Conservation (phyloP, 202 grass and related monocot genomes). For the Setaria italica region DNA sequence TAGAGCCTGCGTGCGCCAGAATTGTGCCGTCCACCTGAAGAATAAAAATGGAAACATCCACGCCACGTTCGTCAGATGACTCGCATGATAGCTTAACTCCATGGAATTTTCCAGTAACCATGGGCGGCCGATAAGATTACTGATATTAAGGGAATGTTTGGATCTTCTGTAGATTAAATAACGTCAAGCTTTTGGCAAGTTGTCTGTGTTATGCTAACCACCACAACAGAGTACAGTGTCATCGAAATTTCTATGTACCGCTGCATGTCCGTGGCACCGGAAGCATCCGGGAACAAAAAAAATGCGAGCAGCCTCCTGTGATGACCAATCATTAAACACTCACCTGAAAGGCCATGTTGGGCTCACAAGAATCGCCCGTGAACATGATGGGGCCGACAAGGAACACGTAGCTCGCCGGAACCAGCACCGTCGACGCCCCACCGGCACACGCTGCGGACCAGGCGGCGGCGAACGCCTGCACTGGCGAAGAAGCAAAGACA, state of each 20-base stretch:
- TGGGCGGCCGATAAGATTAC: neutral
- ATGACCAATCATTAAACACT: neutral
- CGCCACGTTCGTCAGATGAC: neutral
- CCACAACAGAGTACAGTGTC: neutral
- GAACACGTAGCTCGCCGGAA: constrained; percentile 53
- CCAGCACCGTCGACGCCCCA: constrained; percentile 47
- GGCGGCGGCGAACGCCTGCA: constrained; percentile 57
- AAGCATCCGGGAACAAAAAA: neutral
- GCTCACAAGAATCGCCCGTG: constrained; percentile 51
- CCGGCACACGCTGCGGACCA: constrained; percentile 62
- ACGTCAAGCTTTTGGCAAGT: neutral
- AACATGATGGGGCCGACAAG: constrained; percentile 71
- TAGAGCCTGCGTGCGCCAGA: constrained; percentile 41
- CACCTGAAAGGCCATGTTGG: constrained; percentile 63
- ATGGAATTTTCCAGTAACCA: neutral
- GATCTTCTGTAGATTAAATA: neutral
- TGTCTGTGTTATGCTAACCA: neutral
- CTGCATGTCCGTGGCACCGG: neutral
- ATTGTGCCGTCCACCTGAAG: constrained; percentile 75
- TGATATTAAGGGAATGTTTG: neutral
- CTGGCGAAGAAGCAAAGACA: neutral
- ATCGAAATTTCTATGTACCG: neutral
- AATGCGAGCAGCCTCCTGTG: too few relatives aligned
- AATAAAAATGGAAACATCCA: neutral
- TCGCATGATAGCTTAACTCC: neutral